Evolutionary conservation across 2,329 filamentous ascomycete genomes (phyloP).

Genomic region (Xylariaceae sp.): DNA sequence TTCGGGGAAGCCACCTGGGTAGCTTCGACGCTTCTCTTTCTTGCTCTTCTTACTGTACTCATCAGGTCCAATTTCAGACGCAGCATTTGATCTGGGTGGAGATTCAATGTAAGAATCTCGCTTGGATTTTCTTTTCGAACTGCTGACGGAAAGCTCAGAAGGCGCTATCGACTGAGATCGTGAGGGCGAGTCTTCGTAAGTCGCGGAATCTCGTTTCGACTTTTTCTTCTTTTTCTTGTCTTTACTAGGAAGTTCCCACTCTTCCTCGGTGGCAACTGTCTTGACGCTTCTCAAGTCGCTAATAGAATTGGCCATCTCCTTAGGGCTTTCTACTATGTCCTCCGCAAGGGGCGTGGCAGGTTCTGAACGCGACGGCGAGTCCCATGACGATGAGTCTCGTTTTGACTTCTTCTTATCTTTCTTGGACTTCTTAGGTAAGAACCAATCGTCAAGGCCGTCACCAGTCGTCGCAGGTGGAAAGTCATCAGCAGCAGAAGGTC

Average conservation of each 20-base stretch:
- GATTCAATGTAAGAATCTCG: constrained; percentile 22
- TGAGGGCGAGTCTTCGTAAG: constrained; percentile 24
- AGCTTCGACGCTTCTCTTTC: constrained; percentile 35
- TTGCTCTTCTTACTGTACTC: constrained; percentile 28
- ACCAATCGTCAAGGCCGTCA: constrained; percentile 26
- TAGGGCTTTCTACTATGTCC: constrained; percentile 36
- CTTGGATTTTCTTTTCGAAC: constrained; percentile 26
- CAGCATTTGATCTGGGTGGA: constrained; percentile 12
- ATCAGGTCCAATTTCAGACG: constrained; percentile 13
- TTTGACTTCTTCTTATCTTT: constrained; percentile 30
- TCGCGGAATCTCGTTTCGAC: constrained; percentile 23
- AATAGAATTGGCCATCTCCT: constrained; percentile 33
- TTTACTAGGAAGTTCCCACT: constrained; percentile 31
- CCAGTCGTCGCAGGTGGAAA: constrained; percentile 15
- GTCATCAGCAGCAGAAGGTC: constrained; percentile 25
- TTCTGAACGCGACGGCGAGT: constrained; percentile 7
- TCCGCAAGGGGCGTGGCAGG: constrained; percentile 26
- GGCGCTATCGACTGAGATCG: constrained; percentile 28
- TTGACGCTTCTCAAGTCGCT: constrained; percentile 25
- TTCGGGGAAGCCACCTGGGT: constrained; percentile 28
- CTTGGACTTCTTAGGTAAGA: constrained; percentile 27
- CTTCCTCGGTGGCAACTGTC: constrained; percentile 25
- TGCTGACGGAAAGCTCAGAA: constrained; percentile 34
- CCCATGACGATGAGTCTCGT: constrained; percentile 17
- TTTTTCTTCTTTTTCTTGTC: constrained; percentile 34